Percentiles rank a stretch among this genome's conserved stretches.
These are phyloP conservation scores for Abelmoschus esculentus DNA, from an alignment of 345 rosid species.

Conservation along the genomic window DNA sequence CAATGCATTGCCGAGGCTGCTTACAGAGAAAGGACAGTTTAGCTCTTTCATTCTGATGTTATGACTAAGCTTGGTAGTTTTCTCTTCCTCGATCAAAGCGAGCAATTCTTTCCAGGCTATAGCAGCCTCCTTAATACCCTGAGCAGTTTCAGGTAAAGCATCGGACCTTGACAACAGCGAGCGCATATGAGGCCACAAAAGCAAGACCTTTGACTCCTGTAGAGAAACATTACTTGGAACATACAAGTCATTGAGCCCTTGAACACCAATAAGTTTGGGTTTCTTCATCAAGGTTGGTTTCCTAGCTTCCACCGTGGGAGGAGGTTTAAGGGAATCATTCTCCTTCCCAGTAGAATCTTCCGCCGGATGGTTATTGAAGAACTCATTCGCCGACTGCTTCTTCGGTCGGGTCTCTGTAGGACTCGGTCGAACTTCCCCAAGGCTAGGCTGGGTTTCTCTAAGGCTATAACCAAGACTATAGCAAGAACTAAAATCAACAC, in stretches of 20 bases:
- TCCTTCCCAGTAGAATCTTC: slow-evolving; percentile 21
- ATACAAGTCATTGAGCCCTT: slow-evolving; percentile 57
- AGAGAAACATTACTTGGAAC: slow-evolving; percentile 34
- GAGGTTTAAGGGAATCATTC: slow-evolving; percentile 13
- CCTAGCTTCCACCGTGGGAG: slow-evolving; percentile 22
- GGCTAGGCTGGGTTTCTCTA: slow-evolving; percentile 35
- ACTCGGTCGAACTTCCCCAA: slow-evolving; percentile 27
- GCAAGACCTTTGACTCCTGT: slow-evolving; percentile 38
- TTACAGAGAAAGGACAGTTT: slow-evolving; percentile 34
- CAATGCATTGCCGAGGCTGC: slow-evolving; percentile 16
- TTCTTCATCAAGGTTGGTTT: slow-evolving; percentile 20
- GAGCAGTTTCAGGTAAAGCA: slow-evolving; percentile 65
- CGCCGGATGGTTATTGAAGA: slow-evolving; percentile 32
- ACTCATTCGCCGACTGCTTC: slow-evolving; percentile 39
- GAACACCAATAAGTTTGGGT: slow-evolving; percentile 34
- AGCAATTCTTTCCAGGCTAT: slow-evolving; percentile 49
- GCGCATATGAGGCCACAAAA: slow-evolving; percentile 64
- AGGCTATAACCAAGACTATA: slow-evolving; percentile 43
- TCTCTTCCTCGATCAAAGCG: slow-evolving; percentile 27
- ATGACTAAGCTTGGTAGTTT: slow-evolving; percentile 13
- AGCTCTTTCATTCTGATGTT: slow-evolving; percentile 18
- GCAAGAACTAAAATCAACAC: slow-evolving; percentile 46
- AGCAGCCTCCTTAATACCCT: slow-evolving; percentile 74
- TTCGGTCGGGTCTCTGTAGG: neutral
- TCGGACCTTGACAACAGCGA: slow-evolving; percentile 54